Evolutionary conservation across 2,329 filamentous ascomycete genomes (phyloP).

Genomic region (Lasiodiplodia citricola): DNA sequence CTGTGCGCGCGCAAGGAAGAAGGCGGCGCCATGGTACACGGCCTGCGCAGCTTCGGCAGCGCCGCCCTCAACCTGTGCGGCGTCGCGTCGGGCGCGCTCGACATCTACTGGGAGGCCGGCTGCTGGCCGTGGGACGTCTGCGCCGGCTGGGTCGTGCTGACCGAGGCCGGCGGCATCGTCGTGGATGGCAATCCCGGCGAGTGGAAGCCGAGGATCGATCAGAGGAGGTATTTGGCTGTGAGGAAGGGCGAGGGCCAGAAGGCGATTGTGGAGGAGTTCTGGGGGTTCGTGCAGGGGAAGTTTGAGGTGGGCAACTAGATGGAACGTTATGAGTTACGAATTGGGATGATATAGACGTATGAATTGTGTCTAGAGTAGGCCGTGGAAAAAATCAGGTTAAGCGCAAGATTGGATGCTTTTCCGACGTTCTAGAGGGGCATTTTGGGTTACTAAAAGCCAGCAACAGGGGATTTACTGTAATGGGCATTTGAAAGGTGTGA

Average conservation of each 20-base stretch:
- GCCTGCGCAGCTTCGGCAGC: conserved; percentile 70
- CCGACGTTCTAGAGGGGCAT: not conserved
- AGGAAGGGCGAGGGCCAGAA: conserved; percentile 53
- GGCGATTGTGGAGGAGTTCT: conserved; percentile 56
- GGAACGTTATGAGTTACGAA: not conserved
- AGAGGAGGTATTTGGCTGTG: conserved; percentile 60
- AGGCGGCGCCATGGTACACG: conserved; percentile 79
- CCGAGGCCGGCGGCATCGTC: conserved; percentile 75
- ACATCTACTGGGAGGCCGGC: conserved; percentile 82
- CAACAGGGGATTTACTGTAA: no score
- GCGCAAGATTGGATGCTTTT: not conserved
- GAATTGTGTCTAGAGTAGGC: not conserved
- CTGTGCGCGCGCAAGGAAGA: conserved; percentile 58
- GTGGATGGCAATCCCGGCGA: conserved; percentile 74
- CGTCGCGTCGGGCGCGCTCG: conserved; percentile 72
- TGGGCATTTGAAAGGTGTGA: no score
- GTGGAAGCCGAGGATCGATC: conserved; percentile 66
- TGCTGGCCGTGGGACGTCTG: conserved; percentile 88
- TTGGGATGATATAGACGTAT: not conserved
- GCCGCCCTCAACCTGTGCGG: conserved; percentile 77
- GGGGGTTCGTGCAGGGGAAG: conserved; percentile 51
- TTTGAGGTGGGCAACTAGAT: conserved; percentile 47
- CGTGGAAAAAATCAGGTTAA: not conserved
- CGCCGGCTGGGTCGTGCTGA: conserved; percentile 77
- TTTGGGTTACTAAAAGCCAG: not conserved